Percentiles rank a stretch among this genome's conserved stretches.
Evolutionary conservation across 2,329 filamentous ascomycete genomes (phyloP).

Genomic region (Daldinia sp.): DNA sequence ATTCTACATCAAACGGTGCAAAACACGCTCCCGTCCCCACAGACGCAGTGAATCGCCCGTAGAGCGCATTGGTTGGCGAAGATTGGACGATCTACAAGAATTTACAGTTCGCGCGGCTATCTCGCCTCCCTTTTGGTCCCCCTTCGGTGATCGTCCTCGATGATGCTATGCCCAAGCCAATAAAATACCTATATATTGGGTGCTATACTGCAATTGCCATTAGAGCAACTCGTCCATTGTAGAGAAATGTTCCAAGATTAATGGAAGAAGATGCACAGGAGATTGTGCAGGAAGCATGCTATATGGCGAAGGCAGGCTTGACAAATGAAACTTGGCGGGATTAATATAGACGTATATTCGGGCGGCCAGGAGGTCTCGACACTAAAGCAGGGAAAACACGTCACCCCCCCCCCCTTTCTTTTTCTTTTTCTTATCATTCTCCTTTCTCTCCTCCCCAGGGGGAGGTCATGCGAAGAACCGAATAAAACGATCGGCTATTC

Average conservation of each 20-base stretch:
- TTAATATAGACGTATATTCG: neutral
- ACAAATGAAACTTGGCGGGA: neutral
- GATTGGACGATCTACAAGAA: conserved; percentile 45
- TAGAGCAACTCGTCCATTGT: no score
- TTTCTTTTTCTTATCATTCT: neutral
- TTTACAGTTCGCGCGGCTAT: conserved; percentile 64
- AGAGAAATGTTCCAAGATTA: no score
- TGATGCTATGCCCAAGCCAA: neutral
- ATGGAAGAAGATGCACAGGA: no score
- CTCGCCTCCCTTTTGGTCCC: conserved; percentile 58
- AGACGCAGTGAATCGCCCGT: no score
- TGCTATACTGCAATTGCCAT: no score
- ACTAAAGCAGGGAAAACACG: neutral
- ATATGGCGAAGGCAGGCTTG: neutral
- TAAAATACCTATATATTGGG: neutral
- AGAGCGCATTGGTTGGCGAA: no score
- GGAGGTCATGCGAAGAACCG: neutral
- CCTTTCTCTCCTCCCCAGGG: neutral
- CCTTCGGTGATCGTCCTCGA: neutral
- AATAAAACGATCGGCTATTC: neutral
- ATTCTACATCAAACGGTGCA: conserved; percentile 56
- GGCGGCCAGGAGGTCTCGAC: neutral
- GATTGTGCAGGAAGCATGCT: no score
- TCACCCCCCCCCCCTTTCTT: neutral
- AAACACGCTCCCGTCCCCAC: no score